Percentiles rank a stretch among this genome's conserved stretches.
Conservation (phyloP, 2,329 filamentous ascomycete species). For the Dothiorella sarmentorum region DNA sequence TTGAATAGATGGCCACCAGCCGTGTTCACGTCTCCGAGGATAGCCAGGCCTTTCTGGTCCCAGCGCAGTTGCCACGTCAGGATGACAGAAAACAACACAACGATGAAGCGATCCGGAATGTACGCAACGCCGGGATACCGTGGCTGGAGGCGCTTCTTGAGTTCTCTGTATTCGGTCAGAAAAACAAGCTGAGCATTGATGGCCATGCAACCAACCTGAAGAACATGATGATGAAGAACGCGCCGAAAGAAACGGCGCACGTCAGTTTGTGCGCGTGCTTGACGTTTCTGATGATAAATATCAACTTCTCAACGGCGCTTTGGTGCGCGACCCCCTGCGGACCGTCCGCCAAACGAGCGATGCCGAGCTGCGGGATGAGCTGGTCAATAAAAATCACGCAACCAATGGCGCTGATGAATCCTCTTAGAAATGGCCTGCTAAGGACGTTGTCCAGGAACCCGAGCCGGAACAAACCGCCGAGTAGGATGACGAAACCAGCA, state of each 20-base stretch:
- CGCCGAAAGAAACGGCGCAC: slow-evolving; percentile 69
- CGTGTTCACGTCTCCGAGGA: slow-evolving; percentile 78
- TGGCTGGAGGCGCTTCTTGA: slow-evolving; percentile 78
- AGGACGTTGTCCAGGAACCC: slow-evolving; percentile 94
- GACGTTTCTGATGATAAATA: slow-evolving; percentile 70
- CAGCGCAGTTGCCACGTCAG: slow-evolving; percentile 74
- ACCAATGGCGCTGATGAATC: slow-evolving; percentile 96
- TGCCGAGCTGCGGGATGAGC: slow-evolving; percentile 82
- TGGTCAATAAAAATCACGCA: slow-evolving; percentile 96
- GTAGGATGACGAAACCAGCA: slow-evolving; percentile 82
- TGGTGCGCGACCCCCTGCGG: slow-evolving; percentile 68
- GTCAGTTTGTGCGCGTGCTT: slow-evolving; percentile 70
- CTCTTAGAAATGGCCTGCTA: slow-evolving; percentile 84
- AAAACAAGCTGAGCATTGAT: not conserved
- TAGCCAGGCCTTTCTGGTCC: slow-evolving; percentile 74
- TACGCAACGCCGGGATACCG: slow-evolving; percentile 79
- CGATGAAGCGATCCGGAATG: slow-evolving; percentile 83
- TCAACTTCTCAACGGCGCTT: slow-evolving; percentile 79
- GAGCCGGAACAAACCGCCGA: slow-evolving; percentile 77
- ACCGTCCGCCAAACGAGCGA: slow-evolving; percentile 63
- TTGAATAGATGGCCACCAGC: slow-evolving; percentile 67
- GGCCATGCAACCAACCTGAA: slow-evolving; percentile 56
- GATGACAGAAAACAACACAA: slow-evolving; percentile 81
- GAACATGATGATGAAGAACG: slow-evolving; percentile 88
- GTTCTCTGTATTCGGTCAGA: slow-evolving; percentile 52